Conservation (phyloP, 148 eudicot species). For the Camellia lanceoleosa region DNA sequence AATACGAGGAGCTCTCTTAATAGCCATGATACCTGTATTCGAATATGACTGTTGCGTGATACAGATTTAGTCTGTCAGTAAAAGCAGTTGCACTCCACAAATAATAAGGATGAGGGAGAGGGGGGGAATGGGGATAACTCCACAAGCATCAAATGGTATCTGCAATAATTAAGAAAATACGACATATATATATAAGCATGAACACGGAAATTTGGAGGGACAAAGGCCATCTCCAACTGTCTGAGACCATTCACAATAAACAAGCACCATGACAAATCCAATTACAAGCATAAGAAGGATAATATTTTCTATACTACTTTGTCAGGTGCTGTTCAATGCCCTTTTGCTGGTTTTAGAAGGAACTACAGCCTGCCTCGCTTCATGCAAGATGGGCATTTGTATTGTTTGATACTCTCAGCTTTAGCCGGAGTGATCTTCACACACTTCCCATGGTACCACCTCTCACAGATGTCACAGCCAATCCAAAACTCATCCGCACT, state of each 20-base stretch:
- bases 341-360: conserved; percentile 17
- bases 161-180: neutral
- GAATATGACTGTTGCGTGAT: no score
- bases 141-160: neutral
- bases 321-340: conserved; percentile 25
- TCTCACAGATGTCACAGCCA: conserved; percentile 78
- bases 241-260: conserved; percentile 28
- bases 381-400: conserved; percentile 92
- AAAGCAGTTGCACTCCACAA: neutral
- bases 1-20: no score
- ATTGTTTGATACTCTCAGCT: conserved; percentile 84
- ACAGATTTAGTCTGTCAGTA: no score
- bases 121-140: no score
- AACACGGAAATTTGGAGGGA: no score
- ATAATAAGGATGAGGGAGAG: neutral
- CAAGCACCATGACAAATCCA: conserved; percentile 29
- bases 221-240: neutral
- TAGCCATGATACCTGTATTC: no score
- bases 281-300: conserved; percentile 25
- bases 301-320: conserved; percentile 38
- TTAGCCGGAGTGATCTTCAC: conserved; percentile 89
- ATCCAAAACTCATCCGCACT: conserved; percentile 93
- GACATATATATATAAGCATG: neutral
- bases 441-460: conserved; percentile 87
- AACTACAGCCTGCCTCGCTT: conserved; percentile 65